A percentile compares a stretch with the other conserved stretches of the same genome.
These are phyloP conservation scores for Cordyceps farinosa DNA, from an alignment of 2,329 filamentous ascomycete species.

Conservation along the genomic window DNA sequence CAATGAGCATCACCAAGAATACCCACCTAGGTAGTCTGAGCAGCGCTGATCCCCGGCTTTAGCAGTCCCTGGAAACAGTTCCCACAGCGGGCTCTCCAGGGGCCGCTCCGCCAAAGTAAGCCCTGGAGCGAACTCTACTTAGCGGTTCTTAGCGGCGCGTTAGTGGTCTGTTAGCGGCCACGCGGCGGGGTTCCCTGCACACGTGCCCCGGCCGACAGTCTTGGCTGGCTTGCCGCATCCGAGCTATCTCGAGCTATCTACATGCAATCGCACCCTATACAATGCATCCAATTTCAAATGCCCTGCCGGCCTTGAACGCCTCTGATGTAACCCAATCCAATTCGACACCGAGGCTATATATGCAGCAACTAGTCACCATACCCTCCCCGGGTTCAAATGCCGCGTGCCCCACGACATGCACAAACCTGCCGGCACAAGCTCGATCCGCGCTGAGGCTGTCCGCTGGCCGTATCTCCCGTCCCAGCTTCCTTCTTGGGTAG, in stretches of 20 bases:
- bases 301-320: not conserved
- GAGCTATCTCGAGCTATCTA: not conserved
- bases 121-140: not conserved
- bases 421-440: not conserved
- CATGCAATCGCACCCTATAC: conserved; percentile 1
- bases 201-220: not conserved
- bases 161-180: too few species aligned
- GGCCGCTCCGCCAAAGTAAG: not conserved
- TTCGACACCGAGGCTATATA: not conserved
- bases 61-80: not conserved
- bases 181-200: not conserved
- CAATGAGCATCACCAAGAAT: too few species aligned
- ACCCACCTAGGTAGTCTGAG: too few species aligned
- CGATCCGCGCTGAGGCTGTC: not conserved
- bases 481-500: conserved; percentile 6
- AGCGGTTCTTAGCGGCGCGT: not conserved
- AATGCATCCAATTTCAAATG: not conserved
- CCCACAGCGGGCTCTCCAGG: not conserved
- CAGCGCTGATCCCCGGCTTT: too few species aligned
- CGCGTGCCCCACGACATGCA: not conserved
- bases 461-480: not conserved
- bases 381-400: not conserved
- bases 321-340: not conserved
- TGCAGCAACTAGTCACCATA: not conserved
- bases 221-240: not conserved